Evolutionary conservation across 371 early-diverging fungal species (phyloP).

Genomic region (Mucor sp.): DNA sequence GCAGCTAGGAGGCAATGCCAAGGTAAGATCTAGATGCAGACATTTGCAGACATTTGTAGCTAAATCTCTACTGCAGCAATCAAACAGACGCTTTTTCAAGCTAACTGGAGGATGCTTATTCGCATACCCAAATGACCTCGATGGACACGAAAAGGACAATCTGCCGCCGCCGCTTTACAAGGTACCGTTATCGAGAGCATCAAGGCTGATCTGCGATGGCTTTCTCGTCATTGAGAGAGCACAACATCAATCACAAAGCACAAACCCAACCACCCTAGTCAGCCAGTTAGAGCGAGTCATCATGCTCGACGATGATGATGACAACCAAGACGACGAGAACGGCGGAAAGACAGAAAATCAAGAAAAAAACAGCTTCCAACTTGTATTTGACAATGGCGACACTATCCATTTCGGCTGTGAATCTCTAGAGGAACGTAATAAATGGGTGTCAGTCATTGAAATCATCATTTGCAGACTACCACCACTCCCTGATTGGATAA

Average conservation of each 20-base stretch:
- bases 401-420: conserved; percentile 11
- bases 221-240: neutral
- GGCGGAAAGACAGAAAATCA: neutral
- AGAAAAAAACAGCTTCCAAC: conserved; percentile 5
- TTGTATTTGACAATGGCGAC: conserved; percentile 14
- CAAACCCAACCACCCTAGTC: neutral
- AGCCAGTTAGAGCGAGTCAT: neutral
- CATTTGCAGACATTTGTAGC: neutral
- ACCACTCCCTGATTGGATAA: conserved; percentile 17
- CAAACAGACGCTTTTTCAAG: conserved; percentile 4
- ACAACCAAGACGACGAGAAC: neutral
- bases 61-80: neutral
- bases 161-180: conserved; percentile 1
- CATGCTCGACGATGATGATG: neutral
- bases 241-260: neutral
- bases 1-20: conserved; percentile 35
- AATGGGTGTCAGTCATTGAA: conserved; percentile 18
- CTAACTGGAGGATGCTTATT: conserved; percentile 13
- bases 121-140: neutral
- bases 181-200: conserved; percentile 12
- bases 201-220: conserved; percentile 6
- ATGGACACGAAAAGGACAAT: neutral
- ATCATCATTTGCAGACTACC: conserved; percentile 20
- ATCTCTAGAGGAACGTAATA: conserved; percentile 12
- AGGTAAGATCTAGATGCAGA: conserved; percentile 15